These are phyloP conservation scores for Akebia trifoliata DNA, from an alignment of 164 flowering plant genomes.

Conservation along the genomic window DNA sequence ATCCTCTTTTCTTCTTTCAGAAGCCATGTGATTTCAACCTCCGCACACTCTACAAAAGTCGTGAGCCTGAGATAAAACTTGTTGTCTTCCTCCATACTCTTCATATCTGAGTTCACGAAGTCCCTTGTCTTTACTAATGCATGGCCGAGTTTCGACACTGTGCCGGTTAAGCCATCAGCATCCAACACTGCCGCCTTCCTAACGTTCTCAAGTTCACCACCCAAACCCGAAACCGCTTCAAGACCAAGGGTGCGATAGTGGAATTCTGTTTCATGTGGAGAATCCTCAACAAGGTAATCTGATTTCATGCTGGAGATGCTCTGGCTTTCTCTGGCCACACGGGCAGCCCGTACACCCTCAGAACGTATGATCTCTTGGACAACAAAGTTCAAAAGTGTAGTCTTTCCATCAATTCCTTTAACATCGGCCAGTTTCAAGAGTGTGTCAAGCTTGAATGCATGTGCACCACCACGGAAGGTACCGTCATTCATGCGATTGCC, in stretches of 20 bases:
- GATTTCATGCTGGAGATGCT: constrained; percentile 54
- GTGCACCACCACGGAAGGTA: constrained; percentile 91
- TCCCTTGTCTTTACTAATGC: constrained; percentile 38
- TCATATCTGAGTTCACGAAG: constrained; percentile 55
- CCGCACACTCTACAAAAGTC: constrained; percentile 64
- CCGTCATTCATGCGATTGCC: constrained; percentile 98
- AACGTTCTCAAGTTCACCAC: constrained; percentile 66
- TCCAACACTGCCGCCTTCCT: constrained; percentile 75
- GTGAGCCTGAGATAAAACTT: constrained; percentile 44
- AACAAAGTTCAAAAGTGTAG: constrained; percentile 87
- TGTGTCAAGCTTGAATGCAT: constrained; percentile 95
- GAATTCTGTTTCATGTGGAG: constrained; percentile 38
- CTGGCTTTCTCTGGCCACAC: constrained; percentile 40
- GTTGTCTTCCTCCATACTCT: constrained; percentile 34
- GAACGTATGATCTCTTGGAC: constrained; percentile 87
- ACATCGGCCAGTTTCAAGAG: constrained; percentile 85
- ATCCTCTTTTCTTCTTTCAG: constrained; percentile 84
- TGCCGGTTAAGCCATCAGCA: constrained; percentile 53
- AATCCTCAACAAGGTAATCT: constrained; percentile 42
- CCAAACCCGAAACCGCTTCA: constrained; percentile 61
- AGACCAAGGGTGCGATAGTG: constrained; percentile 69
- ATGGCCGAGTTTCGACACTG: constrained; percentile 51
- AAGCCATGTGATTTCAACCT: constrained; percentile 45
- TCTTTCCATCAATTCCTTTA: constrained; percentile 85
- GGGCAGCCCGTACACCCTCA: constrained; percentile 81